These are phyloP conservation scores for Phytophthora meadii DNA, from an alignment of 352 stramenopile species.

Conservation along the genomic window DNA sequence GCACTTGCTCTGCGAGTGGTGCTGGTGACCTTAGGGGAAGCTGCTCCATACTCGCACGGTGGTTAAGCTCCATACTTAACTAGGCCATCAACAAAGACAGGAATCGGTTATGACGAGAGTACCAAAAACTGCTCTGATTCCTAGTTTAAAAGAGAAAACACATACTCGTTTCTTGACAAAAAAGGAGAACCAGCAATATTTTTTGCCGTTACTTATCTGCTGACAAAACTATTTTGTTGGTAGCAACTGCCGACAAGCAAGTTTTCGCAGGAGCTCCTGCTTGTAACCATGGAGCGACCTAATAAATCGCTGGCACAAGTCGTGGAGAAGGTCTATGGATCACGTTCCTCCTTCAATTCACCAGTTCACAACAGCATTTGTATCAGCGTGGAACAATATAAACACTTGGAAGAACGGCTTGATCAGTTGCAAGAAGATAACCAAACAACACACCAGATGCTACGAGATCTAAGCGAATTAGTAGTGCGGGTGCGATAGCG, in stretches of 20 bases:
- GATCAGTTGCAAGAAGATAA: conserved; percentile 19
- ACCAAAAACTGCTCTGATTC: no score
- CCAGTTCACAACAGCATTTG: conserved; percentile 2
- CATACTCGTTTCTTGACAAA: no score
- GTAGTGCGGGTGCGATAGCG: conserved; percentile 5
- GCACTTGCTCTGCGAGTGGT: neutral
- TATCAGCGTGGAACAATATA: conserved; percentile 7
- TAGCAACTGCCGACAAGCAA: neutral
- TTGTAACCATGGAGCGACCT: conserved; percentile 1
- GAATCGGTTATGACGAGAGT: no score
- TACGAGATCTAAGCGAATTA: conserved; percentile 13
- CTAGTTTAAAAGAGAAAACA: no score
- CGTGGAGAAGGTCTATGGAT: conserved; percentile 6
- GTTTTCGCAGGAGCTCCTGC: neutral
- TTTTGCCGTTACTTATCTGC: no score
- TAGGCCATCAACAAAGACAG: no score
- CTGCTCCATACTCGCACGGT: neutral
- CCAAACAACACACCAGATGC: conserved; percentile 6
- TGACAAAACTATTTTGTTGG: neutral
- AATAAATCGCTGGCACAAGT: neutral
- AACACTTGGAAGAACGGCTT: conserved; percentile 11
- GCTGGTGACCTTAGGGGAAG: neutral
- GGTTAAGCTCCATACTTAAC: no score
- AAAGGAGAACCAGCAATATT: no score
- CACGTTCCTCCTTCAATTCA: neutral